Evolutionary conservation across 352 stramenopile species (phyloP), one percentile per base, ranked within the genome.

Genomic region (Phytophthora cryptogea): DNA sequence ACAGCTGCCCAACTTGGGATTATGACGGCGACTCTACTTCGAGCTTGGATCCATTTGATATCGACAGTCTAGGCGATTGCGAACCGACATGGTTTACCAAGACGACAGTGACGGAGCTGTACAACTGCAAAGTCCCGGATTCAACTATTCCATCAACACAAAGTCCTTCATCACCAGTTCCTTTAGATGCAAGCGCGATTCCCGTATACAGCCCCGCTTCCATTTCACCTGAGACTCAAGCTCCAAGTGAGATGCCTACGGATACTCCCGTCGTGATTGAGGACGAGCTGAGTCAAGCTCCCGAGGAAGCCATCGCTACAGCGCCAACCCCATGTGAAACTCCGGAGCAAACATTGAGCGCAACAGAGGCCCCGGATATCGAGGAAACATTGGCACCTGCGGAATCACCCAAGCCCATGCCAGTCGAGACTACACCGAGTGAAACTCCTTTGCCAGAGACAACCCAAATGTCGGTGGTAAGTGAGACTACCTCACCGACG

Each of bases 61-160:
- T 50, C 33, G 45, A 9, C 20, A 51, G n/a, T 28, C 17, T 41
- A 52, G 39, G 26, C n/a, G 27, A 47, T 30, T 54, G 44, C 8
- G 54, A 76, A 13, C 16, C 66, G 6, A 42, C 35, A n/a, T 82
- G 73, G 73, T 79, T 82, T 46, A 47, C 57, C n/a, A 45, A 79
- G 42, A 71, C 68, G 9, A 72, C 36, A 8, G 26, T 41, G 23
- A 47, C 59, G 3, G 49, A 46, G n/a, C 31, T 67, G 10, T 59
- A 47, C n/a, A 60, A 70, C 10, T 71, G 61, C 55, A 68, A 59
- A 5, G 39, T 9, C 16, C n/a, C 32, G 14, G 40, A 39, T 0
- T 13, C 52, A 23, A 57, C 50, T 5, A 8, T 5, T 14, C 23
- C 59, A 14, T 44, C 60, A 42, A 49, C 32, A 5, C 32, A 43